Evolutionary conservation across 441 rosid genomes (phyloP).

Genomic region (Populus trichocarpa): DNA sequence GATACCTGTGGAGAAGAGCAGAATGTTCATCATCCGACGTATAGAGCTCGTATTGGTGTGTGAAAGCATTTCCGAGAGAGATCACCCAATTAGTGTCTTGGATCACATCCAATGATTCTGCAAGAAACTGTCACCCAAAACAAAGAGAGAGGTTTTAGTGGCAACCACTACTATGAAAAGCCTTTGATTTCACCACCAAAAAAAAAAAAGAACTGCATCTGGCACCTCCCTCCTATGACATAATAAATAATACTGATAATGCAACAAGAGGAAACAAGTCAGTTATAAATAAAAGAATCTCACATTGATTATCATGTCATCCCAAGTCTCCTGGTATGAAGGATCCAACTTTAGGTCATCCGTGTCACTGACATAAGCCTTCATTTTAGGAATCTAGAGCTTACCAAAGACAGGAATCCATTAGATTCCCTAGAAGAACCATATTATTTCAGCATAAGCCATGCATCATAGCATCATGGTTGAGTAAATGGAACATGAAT

Average conservation of each 20-base stretch:
- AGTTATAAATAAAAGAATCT: slow-evolving; percentile 28
- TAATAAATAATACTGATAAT: slow-evolving; percentile 6
- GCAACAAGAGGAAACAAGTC: not conserved
- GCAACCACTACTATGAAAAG: not conserved
- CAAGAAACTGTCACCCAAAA: slow-evolving; percentile 71
- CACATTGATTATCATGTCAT: slow-evolving; percentile 97
- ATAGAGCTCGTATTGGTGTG: slow-evolving; percentile 81
- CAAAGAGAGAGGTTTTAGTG: slow-evolving; percentile 10
- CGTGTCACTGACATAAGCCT: slow-evolving; percentile 98
- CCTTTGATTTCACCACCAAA: not conserved
- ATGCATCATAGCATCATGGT: not conserved
- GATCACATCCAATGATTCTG: slow-evolving; percentile 96
- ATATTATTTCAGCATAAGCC: slow-evolving; percentile 6
- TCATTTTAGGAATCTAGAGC: slow-evolving; percentile 99
- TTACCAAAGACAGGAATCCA: slow-evolving; percentile 63
- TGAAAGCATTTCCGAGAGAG: slow-evolving; percentile 88
- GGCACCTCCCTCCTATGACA: not conserved
- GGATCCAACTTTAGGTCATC: slow-evolving; percentile 96
- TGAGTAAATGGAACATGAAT: not conserved
- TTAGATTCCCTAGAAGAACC: slow-evolving; percentile 38
- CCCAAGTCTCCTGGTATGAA: slow-evolving; percentile 95
- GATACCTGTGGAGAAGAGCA: slow-evolving; percentile 91
- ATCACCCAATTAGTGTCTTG: slow-evolving; percentile 85
- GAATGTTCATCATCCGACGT: slow-evolving; percentile 83
- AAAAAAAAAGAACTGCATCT: not conserved